phyloP scores from a whole-genome alignment of 2,329 filamentous ascomycete species.

The Trichothecium roseum region DNA sequence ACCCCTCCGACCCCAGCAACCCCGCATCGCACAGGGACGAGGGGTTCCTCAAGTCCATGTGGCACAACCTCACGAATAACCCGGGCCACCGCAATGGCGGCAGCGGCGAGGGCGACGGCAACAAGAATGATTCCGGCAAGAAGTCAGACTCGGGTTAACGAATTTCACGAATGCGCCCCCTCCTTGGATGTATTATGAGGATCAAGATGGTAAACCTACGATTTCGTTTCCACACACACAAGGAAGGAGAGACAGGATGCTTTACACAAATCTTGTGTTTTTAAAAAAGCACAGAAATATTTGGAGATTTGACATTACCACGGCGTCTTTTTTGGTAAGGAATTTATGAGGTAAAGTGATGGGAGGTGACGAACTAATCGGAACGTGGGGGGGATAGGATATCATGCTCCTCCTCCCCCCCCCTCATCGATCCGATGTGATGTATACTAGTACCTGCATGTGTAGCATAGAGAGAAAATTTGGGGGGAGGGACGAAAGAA shows the following conservation, averaged over 20 bases:
- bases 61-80: slow-evolving; percentile 85
- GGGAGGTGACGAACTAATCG: too few species aligned
- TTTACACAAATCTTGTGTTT: slow-evolving; percentile 14
- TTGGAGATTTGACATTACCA: slow-evolving; percentile 8
- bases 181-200: too few species aligned
- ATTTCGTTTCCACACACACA: too few species aligned
- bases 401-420: too few species aligned
- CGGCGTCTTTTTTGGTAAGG: slow-evolving; percentile 3
- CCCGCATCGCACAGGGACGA: slow-evolving; percentile 61
- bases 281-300: slow-evolving; percentile 12
- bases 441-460: slow-evolving; percentile 19
- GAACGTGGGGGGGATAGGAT: too few species aligned
- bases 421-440: too few species aligned
- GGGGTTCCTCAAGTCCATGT: slow-evolving; percentile 85
- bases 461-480: slow-evolving; percentile 14
- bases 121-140: slow-evolving; percentile 11
- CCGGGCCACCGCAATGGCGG: slow-evolving; percentile 35
- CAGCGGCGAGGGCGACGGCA: slow-evolving; percentile 9
- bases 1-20: slow-evolving; percentile 12
- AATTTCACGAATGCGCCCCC: background rate
- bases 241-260: too few species aligned
- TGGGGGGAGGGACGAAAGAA: background rate
- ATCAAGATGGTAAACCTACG: too few species aligned
- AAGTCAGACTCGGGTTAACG: slow-evolving; percentile 18
- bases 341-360: too few species aligned